Base-by-base conservation (phyloP, 192 early-diverging fungal species). In the Entrophospora sp. region DNA sequence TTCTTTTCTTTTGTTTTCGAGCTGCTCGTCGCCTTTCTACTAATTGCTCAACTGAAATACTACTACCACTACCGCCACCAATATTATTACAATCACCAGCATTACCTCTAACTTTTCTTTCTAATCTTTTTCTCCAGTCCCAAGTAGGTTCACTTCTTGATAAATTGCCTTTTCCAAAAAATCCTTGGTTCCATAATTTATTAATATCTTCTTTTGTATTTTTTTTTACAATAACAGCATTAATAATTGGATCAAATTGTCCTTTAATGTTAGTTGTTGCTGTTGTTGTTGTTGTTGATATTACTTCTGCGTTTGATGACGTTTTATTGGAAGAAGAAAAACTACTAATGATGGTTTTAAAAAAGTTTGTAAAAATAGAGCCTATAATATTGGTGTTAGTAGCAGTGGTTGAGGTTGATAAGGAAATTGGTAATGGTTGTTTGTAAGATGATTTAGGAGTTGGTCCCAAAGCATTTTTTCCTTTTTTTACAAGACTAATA, bases 141-240 rank as follows among this genome's bases (percentile, higher is more conserved):
- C 90, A 95, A 4, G 89, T 91, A 1, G 90, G 79, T 22, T 91
- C 82, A 34, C 91, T 87, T 18, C 93, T 71, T 18, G 91, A 93
- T 20, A 95, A 69, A 8, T 79, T 81, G 2, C 87, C 89, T 55
- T 91, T 91, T 20, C 89, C 88, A 73, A 84, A 90, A 61, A 82
- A 85, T 0, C 89, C 89, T 36, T 80, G 72, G 14, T 71, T 56
- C 85, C 87, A 91, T 31, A 89, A 66, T 0, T 44, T 62, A 18
- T 53, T 27, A 53, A 77, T 73, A 32, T 71, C 71, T 37, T 73
- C 64, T 20, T 44, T 38, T 0, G n/a, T n/a, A n/a, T n/a, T n/a
- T n/a, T 43, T n/a, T 13, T 3, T 40, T 8, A 77, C 70, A 67
- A 68, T 72, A 22, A 77, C 68, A 34, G 51, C 44, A 3, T 64